A percentile compares a stretch with the other conserved stretches of the same genome.
Conservation (phyloP, 768 basidiomycete genomes). For the Phaffia australis region DNA sequence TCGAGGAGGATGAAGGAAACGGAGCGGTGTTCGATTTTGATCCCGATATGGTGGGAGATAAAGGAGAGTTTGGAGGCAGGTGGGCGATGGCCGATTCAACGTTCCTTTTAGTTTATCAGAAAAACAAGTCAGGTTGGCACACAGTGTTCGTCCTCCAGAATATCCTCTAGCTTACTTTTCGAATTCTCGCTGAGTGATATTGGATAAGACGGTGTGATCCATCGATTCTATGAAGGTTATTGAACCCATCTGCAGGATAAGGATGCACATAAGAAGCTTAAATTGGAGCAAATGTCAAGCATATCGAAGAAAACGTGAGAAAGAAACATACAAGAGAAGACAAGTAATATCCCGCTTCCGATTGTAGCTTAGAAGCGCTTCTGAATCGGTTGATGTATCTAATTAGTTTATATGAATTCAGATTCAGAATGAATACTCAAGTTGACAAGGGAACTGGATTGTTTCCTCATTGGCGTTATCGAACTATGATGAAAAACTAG, state of each 20-base stretch:
- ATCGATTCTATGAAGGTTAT: conserved; percentile 97
- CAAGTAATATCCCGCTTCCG: conserved; percentile 93
- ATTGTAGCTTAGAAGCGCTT: conserved; percentile 75
- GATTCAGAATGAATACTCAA: neutral
- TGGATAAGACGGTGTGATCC: conserved; percentile 89
- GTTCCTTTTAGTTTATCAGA: conserved; percentile 31
- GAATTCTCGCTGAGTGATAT: conserved; percentile 86
- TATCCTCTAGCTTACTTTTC: conserved; percentile 48
- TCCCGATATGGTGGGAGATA: conserved; percentile 64
- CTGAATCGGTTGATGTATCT: conserved; percentile 95
- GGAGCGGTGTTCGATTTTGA: conserved; percentile 52
- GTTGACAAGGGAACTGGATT: neutral
- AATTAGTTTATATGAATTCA: neutral
- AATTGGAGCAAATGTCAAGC: too few species aligned
- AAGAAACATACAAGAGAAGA: conserved; percentile 66
- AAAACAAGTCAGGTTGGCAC: neutral
- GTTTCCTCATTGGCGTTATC: conserved; percentile 34
- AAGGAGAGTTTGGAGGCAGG: conserved; percentile 35
- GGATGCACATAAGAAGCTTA: neutral
- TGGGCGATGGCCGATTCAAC: conserved; percentile 79
- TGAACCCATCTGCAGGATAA: conserved; percentile 64
- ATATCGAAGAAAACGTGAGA: neutral
- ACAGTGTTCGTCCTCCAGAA: neutral
- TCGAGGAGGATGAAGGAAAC: conserved; percentile 32
- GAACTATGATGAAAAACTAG: neutral